These are phyloP conservation scores for Coprinopsis sp. DNA, from an alignment of 768 basidiomycete species.

Conservation along the genomic window DNA sequence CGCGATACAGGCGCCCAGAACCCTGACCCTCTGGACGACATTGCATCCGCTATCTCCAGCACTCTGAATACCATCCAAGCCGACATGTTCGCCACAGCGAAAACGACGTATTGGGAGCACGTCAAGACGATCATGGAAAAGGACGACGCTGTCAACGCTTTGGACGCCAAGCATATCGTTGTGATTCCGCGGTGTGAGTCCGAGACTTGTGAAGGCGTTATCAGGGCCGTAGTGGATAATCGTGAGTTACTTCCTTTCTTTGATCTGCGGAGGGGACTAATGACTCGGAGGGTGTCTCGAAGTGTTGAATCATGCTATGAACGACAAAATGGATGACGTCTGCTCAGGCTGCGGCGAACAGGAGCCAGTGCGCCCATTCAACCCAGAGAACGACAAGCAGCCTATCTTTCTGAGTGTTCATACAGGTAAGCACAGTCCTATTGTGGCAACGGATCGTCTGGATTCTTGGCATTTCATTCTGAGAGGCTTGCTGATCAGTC, in stretches of 20 bases:
- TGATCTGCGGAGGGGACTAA: no score
- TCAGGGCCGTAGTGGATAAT: conserved; percentile 86
- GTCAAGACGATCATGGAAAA: conserved; percentile 75
- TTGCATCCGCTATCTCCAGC: conserved; percentile 44
- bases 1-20: conserved; percentile 54
- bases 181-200: conserved; percentile 96
- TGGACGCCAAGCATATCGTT: conserved; percentile 84
- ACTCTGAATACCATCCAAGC: conserved; percentile 83
- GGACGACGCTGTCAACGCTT: conserved; percentile 88
- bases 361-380: no score
- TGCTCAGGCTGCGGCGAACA: no score
- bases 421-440: no score
- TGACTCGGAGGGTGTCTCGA: conserved; percentile 16
- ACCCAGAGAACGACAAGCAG: no score
- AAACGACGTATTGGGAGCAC: conserved; percentile 63
- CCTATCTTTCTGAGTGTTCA: no score
- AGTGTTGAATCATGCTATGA: conserved; percentile 88
- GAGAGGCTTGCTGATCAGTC: no score
- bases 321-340: no score
- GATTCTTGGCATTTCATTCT: no score
- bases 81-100: conserved; percentile 83
- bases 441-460: no score
- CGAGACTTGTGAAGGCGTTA: conserved; percentile 92
- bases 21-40: conserved; percentile 38
- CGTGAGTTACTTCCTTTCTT: conserved; percentile 49